Percentiles rank a stretch among this genome's conserved stretches.
Conservation (phyloP, 352 stramenopile genomes). For the Phytopythium cucurbitacearum region DNA sequence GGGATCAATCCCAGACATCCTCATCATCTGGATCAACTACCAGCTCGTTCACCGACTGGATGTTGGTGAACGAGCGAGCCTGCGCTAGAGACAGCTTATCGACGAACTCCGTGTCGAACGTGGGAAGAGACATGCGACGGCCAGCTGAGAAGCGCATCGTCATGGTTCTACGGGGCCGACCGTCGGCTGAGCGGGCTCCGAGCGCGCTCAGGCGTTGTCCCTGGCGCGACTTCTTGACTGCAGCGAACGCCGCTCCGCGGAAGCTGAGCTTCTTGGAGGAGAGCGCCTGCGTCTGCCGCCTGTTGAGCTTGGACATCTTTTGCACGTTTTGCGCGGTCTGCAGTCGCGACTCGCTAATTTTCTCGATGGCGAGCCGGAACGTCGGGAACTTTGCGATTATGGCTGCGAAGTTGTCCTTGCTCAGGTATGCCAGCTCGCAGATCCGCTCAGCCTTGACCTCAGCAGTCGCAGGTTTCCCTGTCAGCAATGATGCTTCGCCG, state of each 20-base stretch:
- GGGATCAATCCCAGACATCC: slow-evolving; percentile 13
- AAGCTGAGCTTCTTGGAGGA: slow-evolving; percentile 21
- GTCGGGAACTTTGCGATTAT: slow-evolving; percentile 68
- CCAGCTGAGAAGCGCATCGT: slow-evolving; percentile 14
- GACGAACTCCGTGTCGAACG: slow-evolving; percentile 27
- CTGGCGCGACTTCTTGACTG: slow-evolving; percentile 15
- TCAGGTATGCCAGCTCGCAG: slow-evolving; percentile 61
- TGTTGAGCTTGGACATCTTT: slow-evolving; percentile 56
- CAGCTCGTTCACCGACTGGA: slow-evolving; percentile 27
- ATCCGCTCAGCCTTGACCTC: slow-evolving; percentile 63
- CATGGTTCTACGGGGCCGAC: slow-evolving; percentile 7
- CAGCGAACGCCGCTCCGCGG: slow-evolving; percentile 9
- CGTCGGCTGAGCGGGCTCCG: not conserved
- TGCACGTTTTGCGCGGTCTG: slow-evolving; percentile 65
- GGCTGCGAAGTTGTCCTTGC: slow-evolving; percentile 45
- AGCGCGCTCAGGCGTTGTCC: slow-evolving; percentile 11
- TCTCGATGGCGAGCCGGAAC: slow-evolving; percentile 57
- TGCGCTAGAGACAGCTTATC: slow-evolving; percentile 31
- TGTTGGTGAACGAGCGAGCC: slow-evolving; percentile 20
- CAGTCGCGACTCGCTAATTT: slow-evolving; percentile 63
- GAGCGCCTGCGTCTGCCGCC: slow-evolving; percentile 21
- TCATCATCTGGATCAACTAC: slow-evolving; percentile 19
- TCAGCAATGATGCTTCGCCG: slow-evolving; percentile 61
- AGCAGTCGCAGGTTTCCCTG: slow-evolving; percentile 41
- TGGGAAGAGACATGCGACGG: slow-evolving; percentile 14